Percentiles rank a stretch among this genome's conserved stretches.
These are phyloP conservation scores for Pseudopyrenochaeta lycopersici DNA, from an alignment of 2,329 filamentous ascomycete genomes.

Conservation along the genomic window DNA sequence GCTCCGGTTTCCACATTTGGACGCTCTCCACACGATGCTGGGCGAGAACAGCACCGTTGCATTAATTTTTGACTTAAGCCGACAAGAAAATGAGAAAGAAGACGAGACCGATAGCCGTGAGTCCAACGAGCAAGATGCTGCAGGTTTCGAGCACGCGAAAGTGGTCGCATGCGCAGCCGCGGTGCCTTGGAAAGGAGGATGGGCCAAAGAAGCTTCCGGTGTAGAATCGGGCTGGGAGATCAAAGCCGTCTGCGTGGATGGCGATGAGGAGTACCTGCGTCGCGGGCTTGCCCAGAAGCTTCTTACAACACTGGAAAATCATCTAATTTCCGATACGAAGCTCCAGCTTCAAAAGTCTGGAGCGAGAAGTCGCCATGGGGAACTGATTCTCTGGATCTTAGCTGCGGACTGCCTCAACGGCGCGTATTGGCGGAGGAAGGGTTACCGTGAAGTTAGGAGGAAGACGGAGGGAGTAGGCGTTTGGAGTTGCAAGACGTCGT, in stretches of 20 bases:
- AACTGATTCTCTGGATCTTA: constrained; percentile 31
- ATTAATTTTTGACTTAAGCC: constrained; percentile 22
- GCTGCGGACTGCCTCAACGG: constrained; percentile 35
- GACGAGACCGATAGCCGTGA: neutral
- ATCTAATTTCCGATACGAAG: constrained; percentile 10
- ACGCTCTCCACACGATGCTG: constrained; percentile 24
- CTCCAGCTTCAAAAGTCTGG: neutral
- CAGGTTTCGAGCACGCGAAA: constrained; percentile 1
- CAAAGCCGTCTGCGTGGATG: constrained; percentile 35
- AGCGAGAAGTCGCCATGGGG: constrained; percentile 1
- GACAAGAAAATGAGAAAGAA: neutral
- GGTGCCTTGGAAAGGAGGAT: constrained; percentile 36
- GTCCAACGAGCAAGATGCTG: neutral
- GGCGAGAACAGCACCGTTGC: constrained; percentile 18
- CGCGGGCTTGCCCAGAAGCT: constrained; percentile 28
- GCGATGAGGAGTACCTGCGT: constrained; percentile 20
- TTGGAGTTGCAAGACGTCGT: constrained; percentile 32
- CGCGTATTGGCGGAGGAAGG: constrained; percentile 36
- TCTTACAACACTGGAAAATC: constrained; percentile 14
- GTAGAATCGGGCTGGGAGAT: constrained; percentile 38
- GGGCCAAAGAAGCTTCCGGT: constrained; percentile 19
- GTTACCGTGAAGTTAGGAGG: constrained; percentile 28
- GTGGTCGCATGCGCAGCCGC: constrained; percentile 31
- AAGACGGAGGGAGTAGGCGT: constrained; percentile 10
- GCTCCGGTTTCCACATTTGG: constrained; percentile 20